Evolutionary conservation across 2,329 filamentous ascomycete species (phyloP).

Genomic region (Colletotrichum limetticola): DNA sequence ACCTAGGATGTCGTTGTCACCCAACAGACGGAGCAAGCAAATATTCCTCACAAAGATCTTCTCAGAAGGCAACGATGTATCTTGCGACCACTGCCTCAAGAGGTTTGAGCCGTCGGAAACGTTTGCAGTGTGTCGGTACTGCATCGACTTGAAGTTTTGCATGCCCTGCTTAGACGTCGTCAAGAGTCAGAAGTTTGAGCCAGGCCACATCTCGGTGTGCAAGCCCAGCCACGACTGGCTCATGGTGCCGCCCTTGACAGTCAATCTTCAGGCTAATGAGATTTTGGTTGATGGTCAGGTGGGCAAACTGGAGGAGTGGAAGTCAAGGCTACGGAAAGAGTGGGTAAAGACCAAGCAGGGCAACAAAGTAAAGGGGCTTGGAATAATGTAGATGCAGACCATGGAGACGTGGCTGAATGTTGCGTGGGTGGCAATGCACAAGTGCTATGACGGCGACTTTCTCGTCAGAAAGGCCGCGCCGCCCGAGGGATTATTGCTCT

Average conservation of each 20-base stretch:
- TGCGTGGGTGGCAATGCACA: neutral
- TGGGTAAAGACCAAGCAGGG: constrained; percentile 22
- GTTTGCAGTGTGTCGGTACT: constrained; percentile 50
- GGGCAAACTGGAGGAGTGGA: constrained; percentile 49
- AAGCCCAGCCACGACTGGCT: constrained; percentile 51
- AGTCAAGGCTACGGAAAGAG: constrained; percentile 43
- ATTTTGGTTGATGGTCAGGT: constrained; percentile 49
- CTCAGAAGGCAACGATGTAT: constrained; percentile 12
- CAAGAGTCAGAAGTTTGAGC: constrained; percentile 41
- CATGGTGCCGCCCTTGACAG: constrained; percentile 48
- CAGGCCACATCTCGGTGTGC: constrained; percentile 41
- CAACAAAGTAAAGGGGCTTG: constrained; percentile 8
- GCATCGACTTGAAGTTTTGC: constrained; percentile 51
- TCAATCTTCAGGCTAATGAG: constrained; percentile 49
- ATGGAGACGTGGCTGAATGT: neutral
- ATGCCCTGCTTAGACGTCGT: constrained; percentile 44
- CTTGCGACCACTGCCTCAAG: constrained; percentile 51
- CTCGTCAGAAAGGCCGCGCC: neutral
- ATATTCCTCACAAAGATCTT: constrained; percentile 41
- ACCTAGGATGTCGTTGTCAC: constrained; percentile 16
- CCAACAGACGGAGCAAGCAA: constrained; percentile 24
- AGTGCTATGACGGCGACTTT: neutral
- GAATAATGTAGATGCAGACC: neutral
- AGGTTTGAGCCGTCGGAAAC: constrained; percentile 44
- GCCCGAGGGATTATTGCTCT: neutral